A percentile compares a stretch with the other conserved stretches of the same genome.
Evolutionary conservation across 495 filamentous ascomycete genomes (phyloP).

Genomic region (Penicillium angulare): DNA sequence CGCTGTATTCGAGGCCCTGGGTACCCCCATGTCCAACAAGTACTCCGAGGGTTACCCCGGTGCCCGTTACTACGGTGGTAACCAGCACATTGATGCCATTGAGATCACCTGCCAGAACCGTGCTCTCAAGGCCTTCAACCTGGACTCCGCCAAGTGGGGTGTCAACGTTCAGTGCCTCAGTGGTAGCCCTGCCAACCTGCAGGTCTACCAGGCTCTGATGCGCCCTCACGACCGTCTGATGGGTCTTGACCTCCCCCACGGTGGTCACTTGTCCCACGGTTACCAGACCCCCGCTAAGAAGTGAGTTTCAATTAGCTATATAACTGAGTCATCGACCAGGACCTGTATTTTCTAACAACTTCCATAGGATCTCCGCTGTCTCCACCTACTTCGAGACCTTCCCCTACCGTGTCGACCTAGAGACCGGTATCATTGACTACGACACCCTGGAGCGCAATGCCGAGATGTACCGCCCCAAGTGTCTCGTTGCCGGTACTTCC

Average conservation of each 20-base stretch:
- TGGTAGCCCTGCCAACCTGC: constrained; percentile 88
- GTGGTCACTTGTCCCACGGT: constrained; percentile 96
- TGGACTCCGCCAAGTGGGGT: constrained; percentile 88
- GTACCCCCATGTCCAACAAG: constrained; percentile 99
- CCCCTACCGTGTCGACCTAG: constrained; percentile 85
- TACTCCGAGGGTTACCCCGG: constrained; percentile 99
- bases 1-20: constrained; percentile 92
- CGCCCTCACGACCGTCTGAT: constrained; percentile 92
- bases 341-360: constrained; percentile 2
- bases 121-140: constrained; percentile 86
- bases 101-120: constrained; percentile 95
- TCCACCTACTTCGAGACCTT: constrained; percentile 95
- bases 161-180: constrained; percentile 97
- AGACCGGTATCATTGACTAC: constrained; percentile 98
- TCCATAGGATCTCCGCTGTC: constrained; percentile 76
- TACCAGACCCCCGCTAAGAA: constrained; percentile 94
- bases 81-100: constrained; percentile 96
- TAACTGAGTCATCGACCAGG: constrained; percentile 8
- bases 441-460: constrained; percentile 89
- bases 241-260: constrained; percentile 96
- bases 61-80: constrained; percentile 98
- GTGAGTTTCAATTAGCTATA: constrained; percentile 47
- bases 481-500: constrained; percentile 94
- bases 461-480: constrained; percentile 91
- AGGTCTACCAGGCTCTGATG: constrained; percentile 99